Conservation (phyloP, 306 rosid species). For the Adenanthera pavonina region DNA sequence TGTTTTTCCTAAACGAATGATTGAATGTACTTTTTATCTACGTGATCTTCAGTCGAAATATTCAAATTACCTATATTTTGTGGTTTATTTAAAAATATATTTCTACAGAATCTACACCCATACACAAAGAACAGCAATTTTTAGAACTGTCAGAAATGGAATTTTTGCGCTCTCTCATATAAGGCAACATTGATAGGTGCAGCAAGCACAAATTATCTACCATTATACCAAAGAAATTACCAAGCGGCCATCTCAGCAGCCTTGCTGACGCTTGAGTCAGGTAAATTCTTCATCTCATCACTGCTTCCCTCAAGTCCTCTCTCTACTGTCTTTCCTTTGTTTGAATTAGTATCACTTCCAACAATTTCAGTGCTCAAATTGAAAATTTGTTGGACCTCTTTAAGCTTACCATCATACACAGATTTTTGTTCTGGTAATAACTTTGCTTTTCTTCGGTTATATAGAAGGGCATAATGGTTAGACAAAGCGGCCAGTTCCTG, state of each 20-base stretch:
- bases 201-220: no score
- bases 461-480: conserved; percentile 80
- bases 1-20: conserved; percentile 24
- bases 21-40: conserved; percentile 8
- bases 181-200: background rate
- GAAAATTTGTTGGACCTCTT: conserved; percentile 83
- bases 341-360: conserved; percentile 55
- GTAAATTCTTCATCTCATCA: conserved; percentile 80
- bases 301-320: conserved; percentile 63
- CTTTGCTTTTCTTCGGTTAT: conserved; percentile 83
- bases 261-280: conserved; percentile 83
- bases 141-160: conserved; percentile 28
- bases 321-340: conserved; percentile 80
- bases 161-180: conserved; percentile 1
- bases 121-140: conserved; percentile 27
- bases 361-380: conserved; percentile 63
- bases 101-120: background rate
- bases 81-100: no score
- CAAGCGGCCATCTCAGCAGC: conserved; percentile 36
- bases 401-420: conserved; percentile 78
- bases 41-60: conserved; percentile 12
- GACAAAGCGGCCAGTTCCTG: conserved; percentile 93
- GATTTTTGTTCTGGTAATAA: conserved; percentile 76
- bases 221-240: no score
- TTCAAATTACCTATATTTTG: background rate